Evolutionary conservation across 208 protist genomes (phyloP).

Genomic region (Trypanosoma lewisi): DNA sequence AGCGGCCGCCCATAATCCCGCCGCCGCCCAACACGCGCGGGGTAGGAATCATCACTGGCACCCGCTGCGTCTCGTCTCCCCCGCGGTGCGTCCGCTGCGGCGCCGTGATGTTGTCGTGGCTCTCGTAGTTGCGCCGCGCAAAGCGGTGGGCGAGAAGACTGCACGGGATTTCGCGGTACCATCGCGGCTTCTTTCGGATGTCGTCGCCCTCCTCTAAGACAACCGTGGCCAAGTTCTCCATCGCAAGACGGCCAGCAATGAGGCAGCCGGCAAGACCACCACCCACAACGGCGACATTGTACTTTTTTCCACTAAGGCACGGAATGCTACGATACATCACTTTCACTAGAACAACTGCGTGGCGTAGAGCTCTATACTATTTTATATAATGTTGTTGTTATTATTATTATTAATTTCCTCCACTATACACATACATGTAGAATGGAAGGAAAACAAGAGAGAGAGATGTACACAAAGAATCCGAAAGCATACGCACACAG

Average conservation of each 20-base stretch:
- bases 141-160: constrained; percentile 62
- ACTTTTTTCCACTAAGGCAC: constrained; percentile 17
- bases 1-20: constrained; percentile 75
- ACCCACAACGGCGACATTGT: constrained; percentile 69
- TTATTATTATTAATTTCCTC: too few species aligned
- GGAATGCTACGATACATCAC: constrained; percentile 3
- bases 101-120: constrained; percentile 38
- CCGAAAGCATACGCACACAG: too few species aligned
- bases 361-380: constrained; percentile 1
- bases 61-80: constrained; percentile 14
- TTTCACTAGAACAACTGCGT: background rate
- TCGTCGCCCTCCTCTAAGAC: constrained; percentile 70
- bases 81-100: constrained; percentile 42
- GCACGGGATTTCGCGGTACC: constrained; percentile 53
- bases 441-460: too few species aligned
- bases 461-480: too few species aligned
- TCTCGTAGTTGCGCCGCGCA: constrained; percentile 59
- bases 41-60: constrained; percentile 63
- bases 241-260: constrained; percentile 64
- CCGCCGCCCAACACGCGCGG: constrained; percentile 72
- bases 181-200: constrained; percentile 54
- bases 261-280: constrained; percentile 67
- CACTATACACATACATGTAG: too few species aligned
- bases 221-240: constrained; percentile 66
- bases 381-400: too few species aligned